phyloP scores from a whole-genome alignment of 2,329 filamentous ascomycete genomes.

The Penicillium sp. region DNA sequence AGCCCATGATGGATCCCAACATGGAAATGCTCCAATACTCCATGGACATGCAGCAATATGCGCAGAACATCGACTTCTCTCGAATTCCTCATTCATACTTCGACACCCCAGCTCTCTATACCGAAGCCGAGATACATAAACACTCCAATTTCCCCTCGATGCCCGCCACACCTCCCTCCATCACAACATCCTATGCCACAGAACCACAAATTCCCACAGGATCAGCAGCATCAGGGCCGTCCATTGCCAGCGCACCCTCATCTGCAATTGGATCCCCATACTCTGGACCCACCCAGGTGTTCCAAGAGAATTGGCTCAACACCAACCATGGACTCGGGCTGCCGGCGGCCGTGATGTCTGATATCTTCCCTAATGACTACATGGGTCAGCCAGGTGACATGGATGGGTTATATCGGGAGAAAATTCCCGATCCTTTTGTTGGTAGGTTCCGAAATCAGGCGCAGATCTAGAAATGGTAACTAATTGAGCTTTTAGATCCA shows the following conservation, averaged over 20 bases:
- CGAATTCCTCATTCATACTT: constrained; percentile 29
- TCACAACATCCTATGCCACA: constrained; percentile 28
- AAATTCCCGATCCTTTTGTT: constrained; percentile 39
- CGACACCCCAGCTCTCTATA: constrained; percentile 27
- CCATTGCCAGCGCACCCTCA: constrained; percentile 58
- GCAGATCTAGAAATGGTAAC: not conserved
- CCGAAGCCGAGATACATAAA: constrained; percentile 30
- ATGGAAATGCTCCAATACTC: constrained; percentile 33
- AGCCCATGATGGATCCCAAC: constrained; percentile 33
- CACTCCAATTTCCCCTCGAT: constrained; percentile 27
- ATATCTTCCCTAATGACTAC: constrained; percentile 58
- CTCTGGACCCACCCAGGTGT: constrained; percentile 60
- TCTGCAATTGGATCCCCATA: constrained; percentile 69
- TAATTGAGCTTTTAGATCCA: constrained; percentile 49
- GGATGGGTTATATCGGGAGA: constrained; percentile 44
- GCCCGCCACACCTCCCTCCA: constrained; percentile 35
- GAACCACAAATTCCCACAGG: constrained; percentile 56
- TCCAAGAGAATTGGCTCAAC: constrained; percentile 60
- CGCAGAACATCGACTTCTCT: constrained; percentile 23
- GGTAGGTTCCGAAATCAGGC: constrained; percentile 25
- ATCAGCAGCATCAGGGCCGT: constrained; percentile 63
- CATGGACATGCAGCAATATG: constrained; percentile 28
- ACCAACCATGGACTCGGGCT: constrained; percentile 57
- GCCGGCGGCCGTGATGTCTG: constrained; percentile 63
- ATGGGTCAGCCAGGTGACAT: constrained; percentile 46